Conservation (phyloP, 179 eudicot genomes). For the Drosera spatulata region DNA sequence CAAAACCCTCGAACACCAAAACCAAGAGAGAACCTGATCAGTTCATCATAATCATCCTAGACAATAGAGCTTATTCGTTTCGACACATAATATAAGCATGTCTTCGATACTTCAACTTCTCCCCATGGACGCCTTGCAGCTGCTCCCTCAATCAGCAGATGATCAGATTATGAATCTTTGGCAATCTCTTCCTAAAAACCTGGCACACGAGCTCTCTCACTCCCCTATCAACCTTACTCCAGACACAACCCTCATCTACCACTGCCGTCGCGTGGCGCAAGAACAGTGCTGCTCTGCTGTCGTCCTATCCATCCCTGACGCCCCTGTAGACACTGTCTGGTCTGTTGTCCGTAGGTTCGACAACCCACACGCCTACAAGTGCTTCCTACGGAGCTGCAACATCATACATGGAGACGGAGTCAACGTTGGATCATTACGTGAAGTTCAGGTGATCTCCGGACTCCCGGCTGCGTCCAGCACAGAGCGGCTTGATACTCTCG, state of each 20-base stretch:
- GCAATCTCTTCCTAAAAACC: not conserved
- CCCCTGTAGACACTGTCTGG: slow-evolving; percentile 2
- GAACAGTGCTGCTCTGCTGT: slow-evolving; percentile 1
- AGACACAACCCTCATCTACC: slow-evolving; percentile 1
- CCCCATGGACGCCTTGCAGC: too few relatives aligned
- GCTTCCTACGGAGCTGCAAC: slow-evolving; percentile 9
- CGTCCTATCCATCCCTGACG: slow-evolving; percentile 2
- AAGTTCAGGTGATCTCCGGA: slow-evolving; percentile 9
- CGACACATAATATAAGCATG: too few relatives aligned
- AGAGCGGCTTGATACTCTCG: slow-evolving; percentile 8
- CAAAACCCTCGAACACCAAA: too few relatives aligned
- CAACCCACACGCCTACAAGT: slow-evolving; percentile 7
- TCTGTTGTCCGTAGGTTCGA: slow-evolving; percentile 7
- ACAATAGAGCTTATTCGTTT: too few relatives aligned
- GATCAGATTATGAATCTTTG: too few relatives aligned
- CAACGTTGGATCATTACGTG: slow-evolving; percentile 6
- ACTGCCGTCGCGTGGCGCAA: not conserved
- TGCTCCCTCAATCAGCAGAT: too few relatives aligned
- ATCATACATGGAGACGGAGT: slow-evolving; percentile 2
- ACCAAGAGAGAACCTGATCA: too few relatives aligned
- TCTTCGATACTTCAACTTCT: too few relatives aligned
- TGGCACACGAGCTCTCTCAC: not conserved
- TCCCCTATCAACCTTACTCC: not conserved
- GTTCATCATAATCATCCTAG: too few relatives aligned
- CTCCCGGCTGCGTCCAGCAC: slow-evolving; percentile 9